These are phyloP conservation scores for Przewalskia tangutica DNA, from an alignment of 257 asterid genomes.

Conservation along the genomic window DNA sequence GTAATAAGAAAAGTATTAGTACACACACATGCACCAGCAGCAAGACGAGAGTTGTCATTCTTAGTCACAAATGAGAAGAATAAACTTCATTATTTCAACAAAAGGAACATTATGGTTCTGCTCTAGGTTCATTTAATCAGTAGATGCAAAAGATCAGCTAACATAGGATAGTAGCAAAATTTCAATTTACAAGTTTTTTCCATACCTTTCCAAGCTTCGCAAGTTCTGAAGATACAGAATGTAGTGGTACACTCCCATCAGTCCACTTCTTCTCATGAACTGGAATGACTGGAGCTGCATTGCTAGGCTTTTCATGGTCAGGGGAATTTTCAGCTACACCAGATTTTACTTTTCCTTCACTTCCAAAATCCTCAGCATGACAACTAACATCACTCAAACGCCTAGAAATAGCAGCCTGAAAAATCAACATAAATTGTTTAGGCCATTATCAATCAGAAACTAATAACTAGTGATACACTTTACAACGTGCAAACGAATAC, in stretches of 20 bases:
- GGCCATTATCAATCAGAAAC: background rate
- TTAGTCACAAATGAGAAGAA: background rate
- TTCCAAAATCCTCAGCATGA: conserved; percentile 25
- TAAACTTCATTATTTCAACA: background rate
- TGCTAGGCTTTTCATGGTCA: conserved; percentile 27
- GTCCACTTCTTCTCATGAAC: conserved; percentile 98
- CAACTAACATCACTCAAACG: conserved; percentile 75
- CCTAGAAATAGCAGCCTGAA: conserved; percentile 92
- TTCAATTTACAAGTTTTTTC: background rate
- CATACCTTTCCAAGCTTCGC: conserved; percentile 80
- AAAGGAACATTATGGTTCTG: background rate
- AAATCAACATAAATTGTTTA: background rate
- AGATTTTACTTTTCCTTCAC: conserved; percentile 26
- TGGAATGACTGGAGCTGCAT: conserved; percentile 62
- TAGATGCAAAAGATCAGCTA: background rate
- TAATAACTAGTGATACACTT: background rate
- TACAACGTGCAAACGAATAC: background rate
- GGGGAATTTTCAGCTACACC: conserved; percentile 14
- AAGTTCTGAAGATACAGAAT: conserved; percentile 56
- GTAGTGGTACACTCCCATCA: conserved; percentile 69
- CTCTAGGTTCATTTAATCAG: background rate
- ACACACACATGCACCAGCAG: background rate
- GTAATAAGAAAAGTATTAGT: background rate
- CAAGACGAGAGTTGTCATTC: background rate
- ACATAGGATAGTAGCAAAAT: background rate